These are phyloP conservation scores for Hansfordia pulvinata DNA, from an alignment of 2,329 filamentous ascomycete species.

Conservation along the genomic window DNA sequence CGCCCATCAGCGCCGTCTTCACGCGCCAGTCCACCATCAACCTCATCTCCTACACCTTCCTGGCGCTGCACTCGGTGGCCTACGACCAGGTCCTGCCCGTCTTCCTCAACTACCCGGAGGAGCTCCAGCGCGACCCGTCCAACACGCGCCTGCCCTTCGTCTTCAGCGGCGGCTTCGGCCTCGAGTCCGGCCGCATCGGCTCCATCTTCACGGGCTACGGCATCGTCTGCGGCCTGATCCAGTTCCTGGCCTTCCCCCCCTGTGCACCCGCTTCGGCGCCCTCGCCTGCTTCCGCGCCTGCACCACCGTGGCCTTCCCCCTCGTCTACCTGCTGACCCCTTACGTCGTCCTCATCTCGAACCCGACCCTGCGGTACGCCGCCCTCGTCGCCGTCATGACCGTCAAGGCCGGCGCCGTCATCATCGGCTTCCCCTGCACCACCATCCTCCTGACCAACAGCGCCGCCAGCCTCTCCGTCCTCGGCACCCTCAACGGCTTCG, in stretches of 20 bases:
- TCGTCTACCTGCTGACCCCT: conserved; percentile 70
- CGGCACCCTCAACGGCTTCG: conserved; percentile 83
- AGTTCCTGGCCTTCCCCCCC: conserved; percentile 76
- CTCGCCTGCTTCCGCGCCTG: conserved; percentile 58
- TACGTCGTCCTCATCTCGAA: conserved; percentile 56
- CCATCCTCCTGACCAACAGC: conserved; percentile 83
- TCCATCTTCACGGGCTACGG: conserved; percentile 77
- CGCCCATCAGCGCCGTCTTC: conserved; percentile 37
- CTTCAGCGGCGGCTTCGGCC: conserved; percentile 71
- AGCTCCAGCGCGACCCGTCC: conserved; percentile 40
- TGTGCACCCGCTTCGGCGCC: conserved; percentile 62
- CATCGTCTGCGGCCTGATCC: conserved; percentile 63
- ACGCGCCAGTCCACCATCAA: conserved; percentile 62
- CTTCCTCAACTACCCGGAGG: conserved; percentile 64
- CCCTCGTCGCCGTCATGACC: conserved; percentile 56
- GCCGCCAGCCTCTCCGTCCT: conserved; percentile 62
- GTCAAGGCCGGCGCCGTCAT: conserved; percentile 65
- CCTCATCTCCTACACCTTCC: conserved; percentile 62
- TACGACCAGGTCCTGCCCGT: conserved; percentile 84
- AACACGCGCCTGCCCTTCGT: conserved; percentile 59
- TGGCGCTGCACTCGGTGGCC: conserved; percentile 70
- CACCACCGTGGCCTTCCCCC: conserved; percentile 53
- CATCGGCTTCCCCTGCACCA: conserved; percentile 78
- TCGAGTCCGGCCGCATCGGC: conserved; percentile 62
- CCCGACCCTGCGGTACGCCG: conserved; percentile 34